A percentile compares a stretch with the other conserved stretches of the same genome.
Evolutionary conservation across 2,329 filamentous ascomycete genomes (phyloP).

Genomic region (Arthrobotrys megalospora): DNA sequence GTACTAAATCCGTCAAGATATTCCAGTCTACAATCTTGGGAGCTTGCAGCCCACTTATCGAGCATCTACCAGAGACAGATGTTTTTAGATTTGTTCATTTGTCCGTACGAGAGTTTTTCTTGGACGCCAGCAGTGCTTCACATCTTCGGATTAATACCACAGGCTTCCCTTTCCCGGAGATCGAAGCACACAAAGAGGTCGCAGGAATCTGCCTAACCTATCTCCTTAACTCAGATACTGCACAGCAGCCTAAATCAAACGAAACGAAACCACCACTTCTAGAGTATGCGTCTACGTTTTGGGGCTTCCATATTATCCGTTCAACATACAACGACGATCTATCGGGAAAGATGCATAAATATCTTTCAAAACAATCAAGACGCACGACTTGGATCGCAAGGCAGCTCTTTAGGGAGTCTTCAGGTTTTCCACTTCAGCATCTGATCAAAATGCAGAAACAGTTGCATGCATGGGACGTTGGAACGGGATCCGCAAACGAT

Average conservation of each 20-base stretch:
- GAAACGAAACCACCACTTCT: background rate
- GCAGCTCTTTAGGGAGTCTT: constrained; percentile 45
- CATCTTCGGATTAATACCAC: background rate
- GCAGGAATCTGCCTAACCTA: constrained; percentile 42
- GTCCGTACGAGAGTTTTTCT: constrained; percentile 41
- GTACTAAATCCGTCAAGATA: background rate
- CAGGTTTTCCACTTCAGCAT: constrained; percentile 46
- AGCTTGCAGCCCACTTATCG: constrained; percentile 43
- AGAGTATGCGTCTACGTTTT: constrained; percentile 41
- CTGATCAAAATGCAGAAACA: constrained; percentile 49
- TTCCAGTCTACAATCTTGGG: constrained; percentile 27
- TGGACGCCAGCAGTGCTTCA: constrained; percentile 4
- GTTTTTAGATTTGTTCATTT: constrained; percentile 39
- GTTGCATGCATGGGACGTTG: constrained; percentile 33
- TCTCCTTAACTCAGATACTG: constrained; percentile 17
- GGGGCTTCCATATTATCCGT: constrained; percentile 38
- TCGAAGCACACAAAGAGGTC: constrained; percentile 30
- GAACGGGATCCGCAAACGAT: background rate
- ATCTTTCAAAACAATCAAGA: constrained; percentile 35
- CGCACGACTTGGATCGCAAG: constrained; percentile 38
- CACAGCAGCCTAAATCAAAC: background rate
- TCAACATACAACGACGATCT: constrained; percentile 22
- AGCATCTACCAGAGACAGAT: constrained; percentile 20
- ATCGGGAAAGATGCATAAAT: constrained; percentile 42
- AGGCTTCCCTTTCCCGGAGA: constrained; percentile 27